These are phyloP conservation scores for Globisporangium cederbergense DNA, from an alignment of 352 stramenopile species.

Conservation along the genomic window DNA sequence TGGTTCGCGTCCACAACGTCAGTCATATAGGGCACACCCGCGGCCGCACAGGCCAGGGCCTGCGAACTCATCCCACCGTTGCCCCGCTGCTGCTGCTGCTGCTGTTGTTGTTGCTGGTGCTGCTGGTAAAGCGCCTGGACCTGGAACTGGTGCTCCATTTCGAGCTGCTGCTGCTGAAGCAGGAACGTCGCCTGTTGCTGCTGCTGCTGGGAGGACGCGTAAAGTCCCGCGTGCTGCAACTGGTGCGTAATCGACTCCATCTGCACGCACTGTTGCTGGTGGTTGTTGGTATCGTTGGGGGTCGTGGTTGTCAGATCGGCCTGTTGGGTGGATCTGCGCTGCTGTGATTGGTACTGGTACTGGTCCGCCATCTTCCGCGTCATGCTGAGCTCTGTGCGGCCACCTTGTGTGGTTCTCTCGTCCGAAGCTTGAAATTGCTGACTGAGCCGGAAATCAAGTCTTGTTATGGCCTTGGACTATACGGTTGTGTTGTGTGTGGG, in stretches of 20 bases:
- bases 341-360: background rate
- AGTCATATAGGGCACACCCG: background rate
- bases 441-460: background rate
- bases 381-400: background rate
- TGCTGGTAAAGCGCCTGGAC: background rate
- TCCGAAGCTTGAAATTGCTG: background rate
- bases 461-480: too few species aligned
- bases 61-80: background rate
- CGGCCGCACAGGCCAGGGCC: background rate
- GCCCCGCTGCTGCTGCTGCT: background rate
- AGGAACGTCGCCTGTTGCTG: conserved; percentile 1
- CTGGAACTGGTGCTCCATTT: background rate
- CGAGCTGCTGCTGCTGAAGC: background rate
- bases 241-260: conserved; percentile 9
- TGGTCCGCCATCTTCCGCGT: background rate
- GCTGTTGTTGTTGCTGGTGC: background rate
- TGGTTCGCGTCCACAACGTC: background rate
- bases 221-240: conserved; percentile 5
- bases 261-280: conserved; percentile 2
- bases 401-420: background rate
- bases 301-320: background rate
- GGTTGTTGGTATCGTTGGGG: background rate
- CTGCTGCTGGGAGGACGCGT: background rate
- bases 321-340: background rate
- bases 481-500: background rate